Evolutionary conservation across 306 rosid species (phyloP), one percentile per base, ranked within the genome.

Genomic region (Cicer bijugum): DNA sequence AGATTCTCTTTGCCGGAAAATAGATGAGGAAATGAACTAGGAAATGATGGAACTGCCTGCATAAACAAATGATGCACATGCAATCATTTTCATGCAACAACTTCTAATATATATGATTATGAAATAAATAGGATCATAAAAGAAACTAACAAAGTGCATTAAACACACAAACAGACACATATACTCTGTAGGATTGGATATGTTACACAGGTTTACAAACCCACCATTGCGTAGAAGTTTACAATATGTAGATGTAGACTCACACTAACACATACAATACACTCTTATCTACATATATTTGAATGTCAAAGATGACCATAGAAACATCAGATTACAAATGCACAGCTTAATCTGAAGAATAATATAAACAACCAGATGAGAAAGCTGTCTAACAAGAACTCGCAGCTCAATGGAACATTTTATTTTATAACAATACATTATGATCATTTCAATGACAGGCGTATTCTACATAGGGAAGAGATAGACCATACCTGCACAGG

Each of bases 41-140:
- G 97, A 87, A 95, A 95, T 74, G 97, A 91, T 45, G 99, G 97
- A 68, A 78, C 99, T 4, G 97, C 97, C 99, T 95, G 92, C 87
- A 85, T 39, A 75, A 65, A 80, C 71, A 74, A 55, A 66, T 12
- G 69, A 52, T 66, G 58, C n/a, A 79, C 19, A 67, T 72, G 33
- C 57, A 64, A 63, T 80, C 67, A 84, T 77, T 69, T 67, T 47
- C 79, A 38, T 12, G 17, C 45, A 84, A 23, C 42, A 38, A 63
- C 70, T 55, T 73, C 69, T 53, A 72, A 69, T n/a, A 47, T 40
- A 23, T 69, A 79, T 48, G 14, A 67, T n/a, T 10, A 14, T 74
- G 17, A 77, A 68, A 56, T 56, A 3, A 75, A 71, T 3, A 65
- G 5, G 64, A 69, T 33, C 57, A 73, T 47, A 60, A 76, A 72